phyloP scores from a whole-genome alignment of 768 basidiomycete genomes.

The Gymnopilus dilepis region DNA sequence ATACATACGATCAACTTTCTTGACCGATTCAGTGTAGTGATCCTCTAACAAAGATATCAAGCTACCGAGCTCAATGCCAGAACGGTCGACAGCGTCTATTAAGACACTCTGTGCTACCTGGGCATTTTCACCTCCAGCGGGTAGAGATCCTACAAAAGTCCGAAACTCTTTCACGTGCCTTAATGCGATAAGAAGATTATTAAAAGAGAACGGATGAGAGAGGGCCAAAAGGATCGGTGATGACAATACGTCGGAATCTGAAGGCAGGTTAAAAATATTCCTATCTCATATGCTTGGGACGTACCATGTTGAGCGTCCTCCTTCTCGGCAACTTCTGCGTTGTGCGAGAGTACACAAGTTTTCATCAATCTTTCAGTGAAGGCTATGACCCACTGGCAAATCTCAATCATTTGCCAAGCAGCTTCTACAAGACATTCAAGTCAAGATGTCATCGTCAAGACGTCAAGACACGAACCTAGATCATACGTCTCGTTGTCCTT shows the following conservation, averaged over 20 bases:
- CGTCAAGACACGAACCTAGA: conserved; percentile 49
- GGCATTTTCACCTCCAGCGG: conserved; percentile 64
- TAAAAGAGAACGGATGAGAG: conserved; percentile 64
- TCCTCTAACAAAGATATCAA: conserved; percentile 54
- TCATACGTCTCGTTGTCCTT: conserved; percentile 65
- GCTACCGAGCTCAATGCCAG: conserved; percentile 63
- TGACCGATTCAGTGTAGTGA: conserved; percentile 34
- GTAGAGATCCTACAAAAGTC: conserved; percentile 53
- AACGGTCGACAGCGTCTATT: conserved; percentile 65
- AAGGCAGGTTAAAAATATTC: conserved; percentile 2
- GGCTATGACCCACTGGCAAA: conserved; percentile 64
- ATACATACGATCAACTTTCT: conserved; percentile 40
- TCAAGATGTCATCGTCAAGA: background rate
- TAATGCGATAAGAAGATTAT: conserved; percentile 53
- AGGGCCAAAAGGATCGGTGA: conserved; percentile 59
- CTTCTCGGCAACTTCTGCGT: conserved; percentile 18
- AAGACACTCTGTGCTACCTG: conserved; percentile 68
- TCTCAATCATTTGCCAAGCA: conserved; percentile 72
- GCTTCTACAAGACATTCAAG: conserved; percentile 50
- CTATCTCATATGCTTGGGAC: background rate
- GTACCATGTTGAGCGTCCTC: conserved; percentile 11
- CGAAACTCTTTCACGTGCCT: conserved; percentile 65
- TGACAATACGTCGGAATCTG: conserved; percentile 10
- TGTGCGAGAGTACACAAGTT: conserved; percentile 48
- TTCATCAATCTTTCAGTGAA: conserved; percentile 70